Evolutionary conservation across 441 rosid species (phyloP).

Genomic region (Arabidopsis lyrata): DNA sequence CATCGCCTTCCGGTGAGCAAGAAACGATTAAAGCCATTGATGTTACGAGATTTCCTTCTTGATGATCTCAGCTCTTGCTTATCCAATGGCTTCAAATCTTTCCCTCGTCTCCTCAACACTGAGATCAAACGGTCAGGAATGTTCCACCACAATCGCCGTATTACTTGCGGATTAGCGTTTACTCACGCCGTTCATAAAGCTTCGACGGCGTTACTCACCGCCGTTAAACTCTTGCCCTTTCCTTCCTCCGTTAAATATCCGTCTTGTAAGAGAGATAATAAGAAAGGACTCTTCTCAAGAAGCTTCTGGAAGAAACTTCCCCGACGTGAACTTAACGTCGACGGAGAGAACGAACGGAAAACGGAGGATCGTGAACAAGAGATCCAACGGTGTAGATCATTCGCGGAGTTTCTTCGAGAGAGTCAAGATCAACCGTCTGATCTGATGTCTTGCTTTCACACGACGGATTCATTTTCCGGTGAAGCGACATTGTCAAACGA

Average conservation of each 20-base stretch:
- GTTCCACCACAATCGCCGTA: conserved; percentile 28
- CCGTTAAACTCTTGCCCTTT: conserved; percentile 60
- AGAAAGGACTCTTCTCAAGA: conserved; percentile 43
- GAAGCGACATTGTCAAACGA: conserved; percentile 25
- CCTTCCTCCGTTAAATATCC: conserved; percentile 47
- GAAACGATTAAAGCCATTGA: conserved; percentile 43
- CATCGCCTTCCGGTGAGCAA: conserved; percentile 22
- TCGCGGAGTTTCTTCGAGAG: conserved; percentile 52
- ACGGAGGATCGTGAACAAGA: neutral
- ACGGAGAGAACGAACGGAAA: neutral
- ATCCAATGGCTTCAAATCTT: conserved; percentile 80
- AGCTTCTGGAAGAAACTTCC: conserved; percentile 41
- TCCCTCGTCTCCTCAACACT: conserved; percentile 65
- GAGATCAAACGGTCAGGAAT: conserved; percentile 51
- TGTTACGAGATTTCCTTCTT: conserved; percentile 67
- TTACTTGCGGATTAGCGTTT: conserved; percentile 37
- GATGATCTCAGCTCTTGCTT: conserved; percentile 85
- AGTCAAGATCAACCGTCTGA: conserved; percentile 44
- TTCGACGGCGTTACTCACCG: conserved; percentile 60
- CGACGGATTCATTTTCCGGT: conserved; percentile 2
- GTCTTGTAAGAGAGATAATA: conserved; percentile 2
- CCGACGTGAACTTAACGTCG: conserved; percentile 20
- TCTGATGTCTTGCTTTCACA: conserved; percentile 1
- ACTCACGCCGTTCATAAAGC: conserved; percentile 63
- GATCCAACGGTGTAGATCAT: conserved; percentile 50